Evolutionary conservation across 345 rosid genomes (phyloP).

Genomic region (Chamaenerion angustifolium): DNA sequence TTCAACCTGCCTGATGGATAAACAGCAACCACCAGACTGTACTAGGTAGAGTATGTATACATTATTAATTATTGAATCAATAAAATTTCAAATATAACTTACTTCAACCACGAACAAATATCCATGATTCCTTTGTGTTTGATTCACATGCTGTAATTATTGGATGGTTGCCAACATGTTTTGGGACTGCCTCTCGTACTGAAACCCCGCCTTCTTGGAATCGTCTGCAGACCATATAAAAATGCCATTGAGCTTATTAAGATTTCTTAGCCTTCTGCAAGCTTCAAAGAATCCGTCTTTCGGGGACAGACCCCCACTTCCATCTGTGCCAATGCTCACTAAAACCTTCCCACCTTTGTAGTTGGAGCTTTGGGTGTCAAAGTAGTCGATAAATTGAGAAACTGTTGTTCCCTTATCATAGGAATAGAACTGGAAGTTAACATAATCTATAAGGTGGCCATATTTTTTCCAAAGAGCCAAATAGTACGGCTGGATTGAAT

Average conservation of each 20-base stretch:
- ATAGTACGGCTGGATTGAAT: conserved; percentile 27
- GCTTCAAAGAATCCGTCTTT: background rate
- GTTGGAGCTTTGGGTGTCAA: background rate
- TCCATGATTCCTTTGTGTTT: no score
- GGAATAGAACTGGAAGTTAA: conserved; percentile 38
- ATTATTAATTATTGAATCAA: no score
- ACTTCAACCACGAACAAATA: no score
- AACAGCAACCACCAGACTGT: no score
- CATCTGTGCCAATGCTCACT: background rate
- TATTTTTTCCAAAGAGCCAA: conserved; percentile 31
- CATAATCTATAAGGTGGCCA: conserved; percentile 21
- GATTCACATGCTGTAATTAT: background rate
- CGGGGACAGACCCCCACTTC: background rate
- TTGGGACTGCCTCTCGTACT: background rate
- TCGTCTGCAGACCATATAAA: background rate
- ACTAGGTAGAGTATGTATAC: no score
- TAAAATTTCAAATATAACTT: no score
- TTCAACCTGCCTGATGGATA: no score
- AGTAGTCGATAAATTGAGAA: background rate
- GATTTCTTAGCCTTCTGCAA: background rate
- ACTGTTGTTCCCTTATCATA: conserved; percentile 5
- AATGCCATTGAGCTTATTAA: background rate
- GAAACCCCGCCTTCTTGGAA: background rate
- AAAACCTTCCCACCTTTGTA: background rate
- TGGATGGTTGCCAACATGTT: background rate